phyloP scores from a whole-genome alignment of 441 rosid species.

The Viola pubescens region DNA sequence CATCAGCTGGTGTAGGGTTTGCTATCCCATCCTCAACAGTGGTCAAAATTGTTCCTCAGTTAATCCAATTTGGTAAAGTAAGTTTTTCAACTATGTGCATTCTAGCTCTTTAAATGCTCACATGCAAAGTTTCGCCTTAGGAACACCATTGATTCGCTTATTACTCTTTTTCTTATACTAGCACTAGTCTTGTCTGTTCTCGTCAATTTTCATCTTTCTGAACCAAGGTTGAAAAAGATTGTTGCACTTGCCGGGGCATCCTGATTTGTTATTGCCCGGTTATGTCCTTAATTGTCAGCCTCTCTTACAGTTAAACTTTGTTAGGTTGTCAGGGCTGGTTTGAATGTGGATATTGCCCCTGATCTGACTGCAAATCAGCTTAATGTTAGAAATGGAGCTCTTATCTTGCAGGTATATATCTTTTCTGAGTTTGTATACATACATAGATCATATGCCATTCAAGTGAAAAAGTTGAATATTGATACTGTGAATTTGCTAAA shows the following conservation, averaged over 20 bases:
- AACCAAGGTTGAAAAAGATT: no score
- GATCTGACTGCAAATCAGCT: constrained; percentile 83
- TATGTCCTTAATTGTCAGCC: neutral
- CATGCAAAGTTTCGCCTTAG: neutral
- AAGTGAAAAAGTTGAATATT: neutral
- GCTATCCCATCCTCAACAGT: constrained; percentile 94
- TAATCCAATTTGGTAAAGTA: constrained; percentile 77
- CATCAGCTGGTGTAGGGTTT: constrained; percentile 95
- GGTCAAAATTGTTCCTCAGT: constrained; percentile 80
- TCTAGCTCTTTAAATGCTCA: neutral
- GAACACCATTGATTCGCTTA: neutral
- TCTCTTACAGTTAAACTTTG: constrained; percentile 10
- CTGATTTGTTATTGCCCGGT: neutral
- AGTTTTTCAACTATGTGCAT: constrained; percentile 17
- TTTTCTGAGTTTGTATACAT: neutral
- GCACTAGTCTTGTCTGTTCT: constrained; percentile 1
- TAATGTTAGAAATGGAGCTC: constrained; percentile 86
- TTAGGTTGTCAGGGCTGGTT: constrained; percentile 78
- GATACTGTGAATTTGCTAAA: neutral
- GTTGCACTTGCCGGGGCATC: no score
- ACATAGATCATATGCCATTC: neutral
- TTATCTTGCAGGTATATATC: constrained; percentile 55
- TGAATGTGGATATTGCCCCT: constrained; percentile 79
- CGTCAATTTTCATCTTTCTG: neutral
- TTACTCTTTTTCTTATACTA: neutral